These are phyloP conservation scores for Psidium friedrichsthalianum DNA, from an alignment of 345 rosid genomes.

Conservation along the genomic window DNA sequence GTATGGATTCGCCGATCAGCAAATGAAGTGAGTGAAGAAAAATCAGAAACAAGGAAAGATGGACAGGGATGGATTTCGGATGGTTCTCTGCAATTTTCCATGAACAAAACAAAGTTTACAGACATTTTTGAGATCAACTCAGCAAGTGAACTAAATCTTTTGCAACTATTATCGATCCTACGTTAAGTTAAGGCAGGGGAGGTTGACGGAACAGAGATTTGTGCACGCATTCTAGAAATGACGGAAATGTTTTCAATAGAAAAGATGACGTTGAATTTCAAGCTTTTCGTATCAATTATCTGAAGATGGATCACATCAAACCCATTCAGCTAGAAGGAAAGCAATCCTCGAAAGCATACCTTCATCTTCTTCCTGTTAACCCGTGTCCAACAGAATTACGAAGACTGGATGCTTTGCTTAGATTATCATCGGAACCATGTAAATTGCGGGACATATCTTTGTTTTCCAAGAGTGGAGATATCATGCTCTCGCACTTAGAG, in stretches of 20 bases:
- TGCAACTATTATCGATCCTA: neutral
- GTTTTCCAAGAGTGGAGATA: constrained; percentile 5
- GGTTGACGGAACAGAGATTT: neutral
- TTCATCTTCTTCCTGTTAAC: constrained; percentile 56
- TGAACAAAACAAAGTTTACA: neutral
- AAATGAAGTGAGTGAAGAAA: neutral
- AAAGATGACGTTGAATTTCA: neutral
- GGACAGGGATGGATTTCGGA: neutral
- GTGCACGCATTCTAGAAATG: neutral
- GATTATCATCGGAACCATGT: constrained; percentile 8
- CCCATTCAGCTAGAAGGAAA: neutral
- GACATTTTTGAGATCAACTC: neutral
- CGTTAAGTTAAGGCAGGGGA: neutral
- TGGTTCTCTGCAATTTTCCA: neutral
- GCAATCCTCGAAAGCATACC: constrained; percentile 8
- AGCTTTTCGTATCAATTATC: neutral
- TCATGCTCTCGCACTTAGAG: constrained; percentile 14
- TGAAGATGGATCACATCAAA: neutral
- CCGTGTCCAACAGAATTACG: constrained; percentile 27
- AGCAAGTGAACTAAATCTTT: neutral
- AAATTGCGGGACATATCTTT: constrained; percentile 15
- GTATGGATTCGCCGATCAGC: neutral
- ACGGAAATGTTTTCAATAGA: neutral
- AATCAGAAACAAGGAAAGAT: neutral
- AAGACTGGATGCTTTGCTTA: constrained; percentile 22